Base-by-base conservation (phyloP, 2,329 filamentous ascomycete genomes). In the Kalmusia sp. region DNA sequence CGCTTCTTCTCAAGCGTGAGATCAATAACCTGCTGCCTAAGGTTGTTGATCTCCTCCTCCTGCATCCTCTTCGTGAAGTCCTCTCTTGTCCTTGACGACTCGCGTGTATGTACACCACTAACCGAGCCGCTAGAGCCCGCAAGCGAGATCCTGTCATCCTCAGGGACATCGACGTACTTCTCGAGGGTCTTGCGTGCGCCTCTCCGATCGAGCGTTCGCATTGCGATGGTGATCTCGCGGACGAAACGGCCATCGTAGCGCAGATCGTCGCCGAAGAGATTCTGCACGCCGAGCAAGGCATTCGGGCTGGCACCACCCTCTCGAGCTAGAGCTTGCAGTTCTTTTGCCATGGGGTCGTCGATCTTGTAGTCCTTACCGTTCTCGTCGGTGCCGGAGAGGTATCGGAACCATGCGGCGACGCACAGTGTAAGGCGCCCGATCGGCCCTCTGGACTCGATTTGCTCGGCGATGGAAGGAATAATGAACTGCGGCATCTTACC, bases 401-500 rank as follows among this genome's bases (percentile, higher is more conserved):
- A 68, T 47, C 64, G 59, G 63, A 68, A 68, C 65, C 65, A 68
- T 1, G 62, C 65, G 9, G 65, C 65, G 7, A 63, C 59, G 17
- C 60, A 59, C 3, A 68, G 56, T 12, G 65, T 64, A 6, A 68
- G 57, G 46, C 65, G 64, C 33, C 58, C 54, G 22, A 68, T 60
- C 7, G 64, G 61, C 11, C 64, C 64, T 14, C 60, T 58, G 25
- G 62, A 58, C 4, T 52, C n/a, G 28, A 68, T 67, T 43, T 68
- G 65, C 55, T 68, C 65, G 6, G 65, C 64, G 21, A 68, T 65
- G 33, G 59, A 63, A 35, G 65, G 65, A 59, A 67, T 65, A 54
- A 68, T 68, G 59, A 68, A 68, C 41, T 68, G 64, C 1, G 65
- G 65, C 31, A 68, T 59, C 57, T 68, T 68, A 58, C 65, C 65